phyloP scores from a whole-genome alignment of 73 alveolate species.

The Tetrahymena elliotti region DNA sequence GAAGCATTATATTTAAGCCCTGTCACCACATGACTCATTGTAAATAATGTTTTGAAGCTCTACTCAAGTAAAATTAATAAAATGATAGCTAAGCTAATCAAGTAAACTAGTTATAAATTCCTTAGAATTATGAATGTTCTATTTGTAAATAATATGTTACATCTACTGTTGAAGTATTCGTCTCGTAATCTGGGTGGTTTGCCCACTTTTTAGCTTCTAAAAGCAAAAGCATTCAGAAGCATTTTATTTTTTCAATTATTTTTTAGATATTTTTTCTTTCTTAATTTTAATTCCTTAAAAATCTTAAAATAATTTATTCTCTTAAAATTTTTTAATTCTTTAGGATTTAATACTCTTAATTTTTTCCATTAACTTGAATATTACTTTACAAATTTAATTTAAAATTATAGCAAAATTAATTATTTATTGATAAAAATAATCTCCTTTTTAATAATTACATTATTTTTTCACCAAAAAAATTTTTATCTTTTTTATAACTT shows the following conservation, averaged over 20 bases:
- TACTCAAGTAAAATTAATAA: background rate
- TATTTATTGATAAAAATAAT: too few relatives aligned
- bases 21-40: background rate
- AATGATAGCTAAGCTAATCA: background rate
- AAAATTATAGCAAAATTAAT: too few relatives aligned
- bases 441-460: too few relatives aligned
- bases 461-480: too few relatives aligned
- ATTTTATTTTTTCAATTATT: background rate
- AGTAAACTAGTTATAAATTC: background rate
- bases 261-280: background rate
- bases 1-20: background rate
- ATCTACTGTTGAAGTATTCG: background rate
- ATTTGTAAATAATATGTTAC: background rate
- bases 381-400: too few relatives aligned
- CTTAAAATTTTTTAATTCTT: too few relatives aligned
- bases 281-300: background rate
- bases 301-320: too few relatives aligned
- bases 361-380: too few relatives aligned
- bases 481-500: too few relatives aligned
- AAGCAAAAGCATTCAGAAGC: background rate
- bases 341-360: too few relatives aligned
- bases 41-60: background rate
- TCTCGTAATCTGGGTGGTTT: background rate
- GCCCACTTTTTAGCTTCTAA: conserved; percentile 1
- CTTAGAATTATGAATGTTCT: background rate